Base-by-base conservation (phyloP, 805 yeast species). In the Allodekkera sacchari region DNA sequence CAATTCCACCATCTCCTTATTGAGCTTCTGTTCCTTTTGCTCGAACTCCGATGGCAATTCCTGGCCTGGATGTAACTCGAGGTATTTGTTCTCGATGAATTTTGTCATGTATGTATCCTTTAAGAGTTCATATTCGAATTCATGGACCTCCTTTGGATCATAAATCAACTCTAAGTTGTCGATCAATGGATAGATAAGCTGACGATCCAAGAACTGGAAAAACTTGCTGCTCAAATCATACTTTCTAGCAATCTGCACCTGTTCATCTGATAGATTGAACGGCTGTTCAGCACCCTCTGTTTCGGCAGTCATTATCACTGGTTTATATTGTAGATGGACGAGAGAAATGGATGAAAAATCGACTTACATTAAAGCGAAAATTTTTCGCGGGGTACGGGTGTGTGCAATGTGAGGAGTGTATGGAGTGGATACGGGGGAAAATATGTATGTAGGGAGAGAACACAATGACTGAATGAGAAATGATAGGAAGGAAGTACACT, bases 141-240 rank as follows among this genome's bases (percentile, higher is more conserved):
- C 52, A 32, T 66, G 59, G 34, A 74, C 57, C 37, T 60, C 63
- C 35, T 56, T 48, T 32, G 60, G 66, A 37, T 64, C 67, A 15
- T 38, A 36, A 11, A 40, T 33, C 7, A 25, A 28, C 13, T 42
- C 50, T 15, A 40, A 31, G 28, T 42, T 37, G 19, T 45, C 50
- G 4, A 39, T 25, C 13, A 50, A 34, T 13, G 48, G 74, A 39
- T 66, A 71, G 35, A 68, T 59, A 50, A 77, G 55, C 44, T 74
- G 80, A 39, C 81, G 65, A 55, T 77, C 84, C 45, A 77, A 54
- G 45, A 72, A 77, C 27, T 74, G 74, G 39, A 70, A 57, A 38
- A 77, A 52, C 51, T 68, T 66, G 31, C 59, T 57, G 7, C 79
- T 69, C 48, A 76, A 53, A 44, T 75, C 81, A 51, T 68, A 68